Conservation (phyloP, 2,329 filamentous ascomycete species). For the Penicillium sp. region DNA sequence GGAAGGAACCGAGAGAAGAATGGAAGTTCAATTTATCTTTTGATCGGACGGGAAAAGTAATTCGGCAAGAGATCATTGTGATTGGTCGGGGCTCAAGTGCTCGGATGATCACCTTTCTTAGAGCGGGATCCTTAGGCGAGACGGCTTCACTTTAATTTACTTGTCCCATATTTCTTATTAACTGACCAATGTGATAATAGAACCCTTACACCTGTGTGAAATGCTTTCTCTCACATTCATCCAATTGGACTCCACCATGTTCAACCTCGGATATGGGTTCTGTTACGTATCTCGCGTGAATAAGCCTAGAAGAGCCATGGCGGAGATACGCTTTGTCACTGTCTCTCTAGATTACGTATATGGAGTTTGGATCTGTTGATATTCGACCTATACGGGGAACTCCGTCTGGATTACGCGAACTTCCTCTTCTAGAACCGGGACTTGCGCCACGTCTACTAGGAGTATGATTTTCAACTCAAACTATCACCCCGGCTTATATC, state of each 20-base stretch:
- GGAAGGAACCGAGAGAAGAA: constrained; percentile 4
- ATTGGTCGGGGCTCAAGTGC: constrained; percentile 31
- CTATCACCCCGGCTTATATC: background rate
- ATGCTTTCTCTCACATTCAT: background rate
- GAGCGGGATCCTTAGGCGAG: constrained; percentile 41
- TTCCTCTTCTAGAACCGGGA: constrained; percentile 3
- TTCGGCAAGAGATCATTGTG: constrained; percentile 35
- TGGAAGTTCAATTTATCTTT: background rate
- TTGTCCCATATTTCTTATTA: constrained; percentile 4
- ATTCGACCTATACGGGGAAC: background rate
- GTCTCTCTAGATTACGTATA: constrained; percentile 5
- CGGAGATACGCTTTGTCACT: constrained; percentile 5
- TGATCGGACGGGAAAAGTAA: background rate
- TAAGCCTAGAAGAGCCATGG: constrained; percentile 16
- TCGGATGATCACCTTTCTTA: constrained; percentile 33
- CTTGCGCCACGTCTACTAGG: background rate
- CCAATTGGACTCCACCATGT: background rate
- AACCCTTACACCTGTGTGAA: background rate
- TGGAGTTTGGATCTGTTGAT: constrained; percentile 7
- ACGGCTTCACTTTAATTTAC: constrained; percentile 9
- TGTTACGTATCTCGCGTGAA: constrained; percentile 20
- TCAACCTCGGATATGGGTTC: constrained; percentile 1
- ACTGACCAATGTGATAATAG: background rate
- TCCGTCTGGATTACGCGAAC: constrained; percentile 8
- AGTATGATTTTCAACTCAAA: background rate